A percentile compares a stretch with the other conserved stretches of the same genome.
Conservation (phyloP, 2,329 filamentous ascomycete genomes). For the Colletotrichum phormii region DNA sequence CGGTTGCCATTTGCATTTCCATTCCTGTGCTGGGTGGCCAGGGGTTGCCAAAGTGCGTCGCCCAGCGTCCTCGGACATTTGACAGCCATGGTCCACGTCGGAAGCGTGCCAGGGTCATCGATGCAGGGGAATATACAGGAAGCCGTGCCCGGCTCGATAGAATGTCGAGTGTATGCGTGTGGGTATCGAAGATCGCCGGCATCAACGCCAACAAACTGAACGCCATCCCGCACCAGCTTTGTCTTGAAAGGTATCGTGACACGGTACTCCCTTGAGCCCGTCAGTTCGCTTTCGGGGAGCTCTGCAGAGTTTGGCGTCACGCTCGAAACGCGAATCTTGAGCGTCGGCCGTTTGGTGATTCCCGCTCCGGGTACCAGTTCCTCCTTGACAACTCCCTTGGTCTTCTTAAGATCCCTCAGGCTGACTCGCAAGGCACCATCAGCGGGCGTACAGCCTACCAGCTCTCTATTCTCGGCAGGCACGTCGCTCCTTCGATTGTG, state of each 20-base stretch:
- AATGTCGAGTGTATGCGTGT: slow-evolving; percentile 90
- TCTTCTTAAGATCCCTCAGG: slow-evolving; percentile 41
- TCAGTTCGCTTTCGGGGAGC: slow-evolving; percentile 46
- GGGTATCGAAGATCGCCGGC: slow-evolving; percentile 86
- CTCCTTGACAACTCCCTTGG: slow-evolving; percentile 6
- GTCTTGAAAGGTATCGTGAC: slow-evolving; percentile 81
- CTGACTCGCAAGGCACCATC: slow-evolving; percentile 64
- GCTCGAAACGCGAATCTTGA: slow-evolving; percentile 59
- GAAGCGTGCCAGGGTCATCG: slow-evolving; percentile 84
- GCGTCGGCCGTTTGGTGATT: slow-evolving; percentile 46
- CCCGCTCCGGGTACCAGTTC: slow-evolving; percentile 16
- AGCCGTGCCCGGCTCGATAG: slow-evolving; percentile 80
- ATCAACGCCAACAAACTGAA: slow-evolving; percentile 91
- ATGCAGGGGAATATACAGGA: slow-evolving; percentile 94
- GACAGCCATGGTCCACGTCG: slow-evolving; percentile 89
- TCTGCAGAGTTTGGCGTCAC: slow-evolving; percentile 41
- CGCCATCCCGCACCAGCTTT: slow-evolving; percentile 81
- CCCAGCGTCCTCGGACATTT: slow-evolving; percentile 88
- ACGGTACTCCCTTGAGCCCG: slow-evolving; percentile 66
- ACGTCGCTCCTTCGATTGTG: slow-evolving; percentile 64
- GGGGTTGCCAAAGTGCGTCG: slow-evolving; percentile 71
- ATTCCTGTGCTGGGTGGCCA: slow-evolving; percentile 53
- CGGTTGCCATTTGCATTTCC: slow-evolving; percentile 44
- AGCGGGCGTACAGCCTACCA: slow-evolving; percentile 66
- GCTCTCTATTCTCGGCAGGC: slow-evolving; percentile 65